Evolutionary conservation across 371 early-diverging fungal species (phyloP).

Genomic region (Rhizomucor miehei): DNA sequence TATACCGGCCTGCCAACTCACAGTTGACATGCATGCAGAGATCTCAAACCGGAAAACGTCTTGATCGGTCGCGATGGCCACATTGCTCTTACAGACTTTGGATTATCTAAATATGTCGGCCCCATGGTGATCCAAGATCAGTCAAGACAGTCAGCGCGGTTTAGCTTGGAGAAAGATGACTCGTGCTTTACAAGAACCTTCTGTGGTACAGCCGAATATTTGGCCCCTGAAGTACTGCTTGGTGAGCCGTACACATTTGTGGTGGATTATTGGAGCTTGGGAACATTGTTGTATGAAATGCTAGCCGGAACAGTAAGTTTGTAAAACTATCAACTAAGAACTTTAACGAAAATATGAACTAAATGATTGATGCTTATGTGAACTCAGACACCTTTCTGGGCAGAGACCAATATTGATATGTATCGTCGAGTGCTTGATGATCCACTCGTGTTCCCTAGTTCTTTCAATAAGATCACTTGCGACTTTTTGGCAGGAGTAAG

Average conservation of each 20-base stretch:
- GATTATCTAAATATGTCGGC: constrained; percentile 58
- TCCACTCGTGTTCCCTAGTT: constrained; percentile 65
- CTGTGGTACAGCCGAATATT: constrained; percentile 94
- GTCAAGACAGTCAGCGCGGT: too few relatives aligned
- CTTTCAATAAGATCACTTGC: constrained; percentile 53
- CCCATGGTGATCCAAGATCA: too few relatives aligned
- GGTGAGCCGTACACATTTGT: constrained; percentile 81
- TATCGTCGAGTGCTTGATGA: constrained; percentile 77
- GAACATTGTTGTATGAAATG: constrained; percentile 89
- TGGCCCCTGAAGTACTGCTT: constrained; percentile 88
- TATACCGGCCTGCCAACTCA: neutral
- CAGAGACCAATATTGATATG: constrained; percentile 76
- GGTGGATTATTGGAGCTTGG: constrained; percentile 98
- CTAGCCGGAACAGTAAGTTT: constrained; percentile 63
- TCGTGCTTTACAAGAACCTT: constrained; percentile 76
- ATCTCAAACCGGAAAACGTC: constrained; percentile 85
- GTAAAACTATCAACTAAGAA: too few relatives aligned
- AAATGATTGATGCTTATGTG: neutral
- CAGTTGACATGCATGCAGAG: constrained; percentile 34
- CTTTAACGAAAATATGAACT: too few relatives aligned
- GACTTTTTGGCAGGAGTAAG: constrained; percentile 61
- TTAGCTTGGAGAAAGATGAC: constrained; percentile 39
- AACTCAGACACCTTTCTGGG: constrained; percentile 76
- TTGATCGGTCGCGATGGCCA: constrained; percentile 79
- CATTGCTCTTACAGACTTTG: constrained; percentile 86